Evolutionary conservation across 1,284 basidiomycete genomes (phyloP), one percentile per base, ranked within the genome.

Genomic region (Ganoderma lucidum): DNA sequence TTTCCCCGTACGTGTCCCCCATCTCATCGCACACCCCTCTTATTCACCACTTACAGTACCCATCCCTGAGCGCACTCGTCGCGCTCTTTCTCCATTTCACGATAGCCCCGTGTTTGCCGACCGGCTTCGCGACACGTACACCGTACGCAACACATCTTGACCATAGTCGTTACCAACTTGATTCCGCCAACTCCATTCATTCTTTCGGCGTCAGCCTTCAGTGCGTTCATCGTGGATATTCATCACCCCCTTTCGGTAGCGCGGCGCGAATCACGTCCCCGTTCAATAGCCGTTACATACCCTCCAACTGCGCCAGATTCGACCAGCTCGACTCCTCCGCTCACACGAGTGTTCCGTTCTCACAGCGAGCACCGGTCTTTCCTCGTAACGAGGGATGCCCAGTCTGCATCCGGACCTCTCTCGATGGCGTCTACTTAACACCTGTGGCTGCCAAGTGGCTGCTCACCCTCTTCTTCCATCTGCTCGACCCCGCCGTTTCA

Each of bases 141-240:
- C 10, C 28, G 28, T 53, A 14, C 23, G 23, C 23, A 23, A 23
- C 23, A 23, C 23, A 23, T 23, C 53, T 41, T 32, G 56, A 45
- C 51, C 35, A 9, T 14, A 28, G 53, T 55, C 53, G 30, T 55
- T 55, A 17, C 53, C 28, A 55, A 55, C 53, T 30, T 30, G 53
- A 55, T 55, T 4, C n/a, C n/a, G 5, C 45, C 45, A 48, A 10
- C 45, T 48, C 45, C 45, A 48, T 48, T 48, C 45, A 10, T 55
- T 32, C 53, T 15, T 55, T 55, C 30, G 30, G 28, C 53, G 53
- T 55, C 53, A 55, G 30, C 28, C 53, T 28, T 55, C 45, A 48
- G 45, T 48, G 45, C 45, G 45, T 48, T n/a, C 45, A 48, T 48
- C 45, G 45, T 48, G 45, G 45, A 23, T 48, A 48, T 48, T 5